A percentile compares a stretch with the other conserved stretches of the same genome.
These are phyloP conservation scores for Theileria sp. DNA, from an alignment of 169 alveolate species.

Conservation along the genomic window DNA sequence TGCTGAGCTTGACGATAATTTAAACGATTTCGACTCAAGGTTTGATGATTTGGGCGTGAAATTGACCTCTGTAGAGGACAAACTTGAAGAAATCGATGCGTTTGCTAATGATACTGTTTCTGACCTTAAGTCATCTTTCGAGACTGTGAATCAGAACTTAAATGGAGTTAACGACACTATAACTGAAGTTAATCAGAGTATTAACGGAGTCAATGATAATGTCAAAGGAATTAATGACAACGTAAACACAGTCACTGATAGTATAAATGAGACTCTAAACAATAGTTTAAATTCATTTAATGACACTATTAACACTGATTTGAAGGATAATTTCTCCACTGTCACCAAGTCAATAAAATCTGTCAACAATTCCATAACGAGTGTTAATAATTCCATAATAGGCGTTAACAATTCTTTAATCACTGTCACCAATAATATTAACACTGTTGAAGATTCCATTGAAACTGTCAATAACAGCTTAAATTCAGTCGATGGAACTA, in stretches of 20 bases:
- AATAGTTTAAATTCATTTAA: slow-evolving; percentile 4
- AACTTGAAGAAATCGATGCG: not conserved
- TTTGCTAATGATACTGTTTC: not conserved
- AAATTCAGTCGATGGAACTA: slow-evolving; percentile 9
- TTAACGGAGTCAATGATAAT: slow-evolving; percentile 3
- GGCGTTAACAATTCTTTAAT: not conserved
- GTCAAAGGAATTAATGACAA: not conserved
- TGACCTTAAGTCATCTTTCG: not conserved
- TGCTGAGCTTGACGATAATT: not conserved
- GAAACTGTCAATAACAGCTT: slow-evolving; percentile 12
- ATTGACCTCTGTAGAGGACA: not conserved
- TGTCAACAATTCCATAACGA: not conserved
- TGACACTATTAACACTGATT: slow-evolving; percentile 3
- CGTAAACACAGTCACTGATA: slow-evolving; percentile 1
- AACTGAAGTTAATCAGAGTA: slow-evolving; percentile 5
- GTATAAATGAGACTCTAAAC: slow-evolving; percentile 10
- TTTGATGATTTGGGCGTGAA: not conserved
- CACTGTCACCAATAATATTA: not conserved
- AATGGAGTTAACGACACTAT: not conserved
- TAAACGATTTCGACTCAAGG: not conserved
- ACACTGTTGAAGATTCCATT: not conserved
- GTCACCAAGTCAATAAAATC: not conserved
- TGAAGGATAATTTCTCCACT: slow-evolving; percentile 15
- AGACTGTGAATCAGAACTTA: not conserved
- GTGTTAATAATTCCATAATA: not conserved